Percentiles rank a stretch among this genome's conserved stretches.
Evolutionary conservation across 2,329 filamentous ascomycete species (phyloP).

Genomic region (Penicillium sp.): DNA sequence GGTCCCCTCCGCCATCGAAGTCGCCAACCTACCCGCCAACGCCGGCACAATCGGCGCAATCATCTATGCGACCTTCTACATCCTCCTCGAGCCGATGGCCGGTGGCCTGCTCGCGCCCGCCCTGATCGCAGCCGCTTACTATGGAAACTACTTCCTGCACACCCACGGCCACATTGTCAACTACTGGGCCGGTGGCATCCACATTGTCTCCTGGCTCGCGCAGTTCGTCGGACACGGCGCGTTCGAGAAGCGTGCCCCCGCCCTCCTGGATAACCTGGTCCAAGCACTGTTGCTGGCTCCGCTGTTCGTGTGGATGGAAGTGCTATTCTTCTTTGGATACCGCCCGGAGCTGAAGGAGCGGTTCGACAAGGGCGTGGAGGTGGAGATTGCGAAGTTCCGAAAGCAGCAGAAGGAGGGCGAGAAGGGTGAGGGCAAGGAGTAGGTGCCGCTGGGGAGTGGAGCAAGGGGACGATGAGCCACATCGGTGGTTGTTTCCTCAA

Average conservation of each 20-base stretch:
- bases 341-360: constrained; percentile 81
- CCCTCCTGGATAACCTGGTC: constrained; percentile 84
- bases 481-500: not conserved
- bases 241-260: constrained; percentile 86
- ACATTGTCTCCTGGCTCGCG: constrained; percentile 77
- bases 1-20: constrained; percentile 55
- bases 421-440: constrained; percentile 11
- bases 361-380: constrained; percentile 72
- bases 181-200: constrained; percentile 67
- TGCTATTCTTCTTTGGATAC: constrained; percentile 89
- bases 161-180: constrained; percentile 63
- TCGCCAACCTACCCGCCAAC: constrained; percentile 62
- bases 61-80: constrained; percentile 76
- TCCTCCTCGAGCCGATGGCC: constrained; percentile 91
- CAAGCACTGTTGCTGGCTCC: constrained; percentile 92
- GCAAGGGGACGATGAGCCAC: constrained; percentile 4
- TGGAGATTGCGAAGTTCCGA: constrained; percentile 73
- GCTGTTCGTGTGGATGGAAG: constrained; percentile 95
- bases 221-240: constrained; percentile 91
- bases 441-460: constrained; percentile 2
- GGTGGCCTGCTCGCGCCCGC: constrained; percentile 75
- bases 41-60: constrained; percentile 59
- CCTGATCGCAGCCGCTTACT: constrained; percentile 73
- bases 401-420: constrained; percentile 49
- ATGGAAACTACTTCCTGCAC: constrained; percentile 71